Evolutionary conservation across 1,284 basidiomycete species (phyloP).

Genomic region (Marasmius tenuissimus): DNA sequence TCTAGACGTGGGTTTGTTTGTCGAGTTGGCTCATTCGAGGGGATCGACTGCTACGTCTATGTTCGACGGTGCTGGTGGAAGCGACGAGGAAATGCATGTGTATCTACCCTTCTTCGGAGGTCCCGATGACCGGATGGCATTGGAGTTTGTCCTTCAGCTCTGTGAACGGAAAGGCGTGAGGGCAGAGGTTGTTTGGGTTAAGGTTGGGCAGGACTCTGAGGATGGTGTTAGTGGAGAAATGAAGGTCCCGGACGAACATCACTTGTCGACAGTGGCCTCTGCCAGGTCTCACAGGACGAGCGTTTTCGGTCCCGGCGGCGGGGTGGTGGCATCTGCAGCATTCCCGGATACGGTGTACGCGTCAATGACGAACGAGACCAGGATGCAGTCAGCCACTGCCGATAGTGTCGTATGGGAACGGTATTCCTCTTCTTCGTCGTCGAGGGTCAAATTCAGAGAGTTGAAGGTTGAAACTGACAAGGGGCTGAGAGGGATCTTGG

Average conservation of each 20-base stretch:
- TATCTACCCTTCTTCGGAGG: constrained; percentile 95
- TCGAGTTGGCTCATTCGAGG: constrained; percentile 19
- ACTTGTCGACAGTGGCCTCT: constrained; percentile 5
- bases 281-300: background rate
- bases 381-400: constrained; percentile 67
- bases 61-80: background rate
- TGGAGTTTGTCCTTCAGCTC: constrained; percentile 82
- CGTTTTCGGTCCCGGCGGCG: background rate
- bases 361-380: constrained; percentile 52
- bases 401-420: constrained; percentile 66
- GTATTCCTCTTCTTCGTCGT: constrained; percentile 31
- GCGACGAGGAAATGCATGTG: constrained; percentile 58
- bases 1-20: constrained; percentile 78
- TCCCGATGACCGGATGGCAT: constrained; percentile 87
- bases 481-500: constrained; percentile 53
- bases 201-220: background rate
- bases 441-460: constrained; percentile 58
- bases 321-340: constrained; percentile 25
- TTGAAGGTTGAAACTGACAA: constrained; percentile 38
- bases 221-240: constrained; percentile 23
- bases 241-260: background rate
- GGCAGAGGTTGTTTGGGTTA: constrained; percentile 72
- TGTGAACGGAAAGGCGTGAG: constrained; percentile 65
- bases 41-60: no score
- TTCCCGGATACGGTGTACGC: constrained; percentile 65